Base-by-base conservation (phyloP, 352 stramenopile genomes). In the Peronospora belbahrii region DNA sequence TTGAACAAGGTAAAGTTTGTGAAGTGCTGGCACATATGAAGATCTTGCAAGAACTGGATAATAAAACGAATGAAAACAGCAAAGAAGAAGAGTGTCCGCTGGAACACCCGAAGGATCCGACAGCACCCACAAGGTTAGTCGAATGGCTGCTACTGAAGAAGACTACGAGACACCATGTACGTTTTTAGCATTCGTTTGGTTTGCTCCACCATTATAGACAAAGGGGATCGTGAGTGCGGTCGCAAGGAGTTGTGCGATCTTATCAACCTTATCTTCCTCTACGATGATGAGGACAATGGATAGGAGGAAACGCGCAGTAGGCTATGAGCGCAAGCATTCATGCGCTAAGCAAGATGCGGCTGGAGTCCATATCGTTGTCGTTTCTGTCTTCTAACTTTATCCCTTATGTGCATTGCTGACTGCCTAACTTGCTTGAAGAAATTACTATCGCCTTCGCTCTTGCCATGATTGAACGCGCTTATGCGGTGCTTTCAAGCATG, bases 21-120 rank as follows among this genome's bases (percentile, higher is more conserved):
- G 62, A 84, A 42, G 67, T 84, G 31, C 62, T 87, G 17, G 56
- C 62, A 7, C 77, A 85, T 40, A 51, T 84, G 13, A 70, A 87
- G 34, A 79, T 84, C 33, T 82, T 70, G n/a, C 70, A 83, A 28
- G 74, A 76, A 41, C 46, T 87, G 28, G 47, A 83, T n/a, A n/a
- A n/a, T n/a, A n/a, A n/a, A n/a, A n/a, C n/a, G n/a, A n/a, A n/a
- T n/a, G 25, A 31, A 52, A 2, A 68, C 81, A 41, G 68, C 80
- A 35, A 64, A 76, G 32, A 67, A 73, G 36, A 62, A 65, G 7
- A 87, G 35, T n/a, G n/a, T n/a, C n/a, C n/a, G n/a, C n/a, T n/a
- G n/a, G n/a, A 27, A 27, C 4, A 14, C 47, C 15, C 3, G 61
- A 70, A 18, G 34, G 56, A 4, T 80, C 61, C 19, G 68, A 85